Evolutionary conservation across 2,329 filamentous ascomycete species (phyloP), one percentile per base, ranked within the genome.

Genomic region (Sclerotinia nivalis): DNA sequence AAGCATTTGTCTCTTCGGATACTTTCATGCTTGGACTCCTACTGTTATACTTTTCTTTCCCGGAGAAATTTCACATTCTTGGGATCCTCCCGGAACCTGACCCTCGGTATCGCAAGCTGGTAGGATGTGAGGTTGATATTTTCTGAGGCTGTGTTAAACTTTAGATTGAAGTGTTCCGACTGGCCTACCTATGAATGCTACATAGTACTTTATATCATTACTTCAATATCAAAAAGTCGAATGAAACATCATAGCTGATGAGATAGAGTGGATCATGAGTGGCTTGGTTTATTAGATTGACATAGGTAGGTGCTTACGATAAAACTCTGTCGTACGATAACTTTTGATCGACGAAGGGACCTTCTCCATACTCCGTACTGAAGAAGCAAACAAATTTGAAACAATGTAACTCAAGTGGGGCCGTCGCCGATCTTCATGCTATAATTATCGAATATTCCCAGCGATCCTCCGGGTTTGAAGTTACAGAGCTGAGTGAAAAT

Each of bases 321-420:
- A 22, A 61, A 49, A 62, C 59, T 49, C 28, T 20, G 22, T 50
- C 15, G 20, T 37, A 20, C 9, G 20, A 62, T 50, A 22, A 13
- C 45, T 50, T 50, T 50, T 34, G 60, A 62, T 62, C 60, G 60
- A 50, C 28, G 25, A 6, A 50, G 49, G 28, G 31, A 45, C 45
- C 31, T 62, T 34, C 45, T 62, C 22, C 45, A 37, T 25, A n/a
- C 13, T 34, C 43, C 45, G 18, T 2, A 49, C 18, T 43, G 40
- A 43, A 43, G 40, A n/a, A 10, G 15, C 31, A 58, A 37, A 15
- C 13, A 12, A 13, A 15, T 43, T 15, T 43, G 40, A 43, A 43
- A 50, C 7, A 34, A 37, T 31, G 20, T 62, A 62, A 20, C 18
- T 13, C 31, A 62, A 25, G 45, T 45, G 60, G 60, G 45, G 60